Base-by-base conservation (phyloP, 345 rosid species). In the Trapa bicornis region DNA sequence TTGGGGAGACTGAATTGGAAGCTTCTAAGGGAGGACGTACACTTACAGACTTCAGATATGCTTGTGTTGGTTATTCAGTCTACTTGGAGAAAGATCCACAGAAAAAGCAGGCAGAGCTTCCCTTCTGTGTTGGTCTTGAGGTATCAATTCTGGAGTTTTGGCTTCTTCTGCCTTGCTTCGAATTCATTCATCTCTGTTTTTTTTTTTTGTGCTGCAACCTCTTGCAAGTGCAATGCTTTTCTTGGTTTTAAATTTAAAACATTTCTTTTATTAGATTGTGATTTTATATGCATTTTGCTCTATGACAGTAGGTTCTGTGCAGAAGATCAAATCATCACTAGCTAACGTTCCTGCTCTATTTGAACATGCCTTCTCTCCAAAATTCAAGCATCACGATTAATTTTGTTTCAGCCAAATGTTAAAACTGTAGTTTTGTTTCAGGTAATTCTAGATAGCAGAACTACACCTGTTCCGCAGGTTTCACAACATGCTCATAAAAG, bases 61-160 rank as follows among this genome's bases (percentile, higher is more conserved):
- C 73, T 57, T 82, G 85, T 68, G 70, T 75, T 70, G 85, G 85
- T 64, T 79, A 79, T 71, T 79, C 85, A 17, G 78, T 79, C 63
- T 74, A 68, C 73, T 47, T 79, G 66, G 79, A 77, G 54, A 71
- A 71, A 39, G 68, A 68, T 13, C 67, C 56, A 15, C 64, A 43
- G 60, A 69, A 63, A 65, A 82, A 77, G 73, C 66, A 48, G 50
- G 68, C 70, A 36, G 81, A 77, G 60, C 53, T 79, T 53, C 83
- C 85, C 0, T 73, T 75, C 62, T 82, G 85, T 68, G 76, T 73
- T 42, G 83, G 85, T 48, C 78, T 82, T 22, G 85, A 82, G 85
- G 83, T 79, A 70, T 45, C 43, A 62, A 12, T 35, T 32, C 45
- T 43, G 63, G 6, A 65, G 42, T 42, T 29, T 16, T 70, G 61